Evolutionary conservation across 2,329 filamentous ascomycete genomes (phyloP).

Genomic region (Fusarium dlaminii): DNA sequence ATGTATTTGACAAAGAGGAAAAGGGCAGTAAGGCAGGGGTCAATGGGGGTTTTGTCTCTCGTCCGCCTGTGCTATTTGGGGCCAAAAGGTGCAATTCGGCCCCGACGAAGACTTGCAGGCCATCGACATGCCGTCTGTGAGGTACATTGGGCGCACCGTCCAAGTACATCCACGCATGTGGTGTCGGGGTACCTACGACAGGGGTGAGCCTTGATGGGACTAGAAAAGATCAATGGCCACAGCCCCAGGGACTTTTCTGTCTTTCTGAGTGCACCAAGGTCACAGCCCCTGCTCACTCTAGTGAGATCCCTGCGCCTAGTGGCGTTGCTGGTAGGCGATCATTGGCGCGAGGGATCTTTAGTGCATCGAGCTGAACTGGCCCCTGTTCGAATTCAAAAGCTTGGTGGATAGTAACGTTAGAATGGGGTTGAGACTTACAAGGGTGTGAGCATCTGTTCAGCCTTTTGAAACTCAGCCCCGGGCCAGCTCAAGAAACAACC

Average conservation of each 20-base stretch:
- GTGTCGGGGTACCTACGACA: background rate
- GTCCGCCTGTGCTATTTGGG: constrained; percentile 6
- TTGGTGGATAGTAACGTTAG: background rate
- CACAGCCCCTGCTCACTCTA: constrained; percentile 10
- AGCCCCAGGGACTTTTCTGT: background rate
- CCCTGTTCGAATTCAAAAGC: constrained; percentile 1
- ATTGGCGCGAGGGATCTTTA: constrained; percentile 29
- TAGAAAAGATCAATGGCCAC: constrained; percentile 20
- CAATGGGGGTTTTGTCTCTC: constrained; percentile 31
- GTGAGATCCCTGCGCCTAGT: constrained; percentile 2
- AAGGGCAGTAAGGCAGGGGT: constrained; percentile 8
- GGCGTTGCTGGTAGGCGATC: constrained; percentile 10
- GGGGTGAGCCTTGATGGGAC: constrained; percentile 10
- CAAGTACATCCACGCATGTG: background rate
- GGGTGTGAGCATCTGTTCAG: background rate
- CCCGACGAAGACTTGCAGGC: constrained; percentile 2
- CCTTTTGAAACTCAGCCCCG: constrained; percentile 17
- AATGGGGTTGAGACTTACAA: constrained; percentile 3
- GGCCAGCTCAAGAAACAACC: constrained; percentile 8
- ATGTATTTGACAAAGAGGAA: background rate
- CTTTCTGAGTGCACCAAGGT: constrained; percentile 4
- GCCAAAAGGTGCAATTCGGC: background rate
- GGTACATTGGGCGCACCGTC: constrained; percentile 3
- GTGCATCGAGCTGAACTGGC: constrained; percentile 35
- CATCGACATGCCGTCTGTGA: background rate